Percentiles rank a stretch among this genome's conserved stretches.
These are phyloP conservation scores for Malassezia furfur DNA, from an alignment of 1,284 basidiomycete species.

Conservation along the genomic window DNA sequence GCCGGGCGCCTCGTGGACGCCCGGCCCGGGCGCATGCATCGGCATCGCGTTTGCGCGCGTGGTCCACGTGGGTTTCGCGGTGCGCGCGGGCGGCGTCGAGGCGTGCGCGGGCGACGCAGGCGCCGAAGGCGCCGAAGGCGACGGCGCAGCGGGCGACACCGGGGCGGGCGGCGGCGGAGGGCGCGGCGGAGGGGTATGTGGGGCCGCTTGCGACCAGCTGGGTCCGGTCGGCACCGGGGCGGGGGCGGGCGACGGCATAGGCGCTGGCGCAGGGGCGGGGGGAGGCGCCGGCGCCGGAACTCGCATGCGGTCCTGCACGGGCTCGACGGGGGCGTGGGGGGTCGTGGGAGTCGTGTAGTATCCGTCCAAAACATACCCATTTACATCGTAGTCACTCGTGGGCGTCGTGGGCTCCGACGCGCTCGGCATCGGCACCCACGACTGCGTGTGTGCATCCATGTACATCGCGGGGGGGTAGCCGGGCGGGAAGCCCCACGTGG, in stretches of 20 bases:
- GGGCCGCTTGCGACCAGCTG: background rate
- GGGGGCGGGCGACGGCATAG: too few species aligned
- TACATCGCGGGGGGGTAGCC: background rate
- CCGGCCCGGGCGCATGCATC: background rate
- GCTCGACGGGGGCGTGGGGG: background rate
- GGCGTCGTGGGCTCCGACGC: background rate
- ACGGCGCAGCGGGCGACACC: background rate
- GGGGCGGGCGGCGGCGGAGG: background rate
- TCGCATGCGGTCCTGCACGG: background rate
- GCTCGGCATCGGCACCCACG: background rate
- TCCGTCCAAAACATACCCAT: conserved; percentile 1
- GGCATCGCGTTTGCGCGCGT: background rate
- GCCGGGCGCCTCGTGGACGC: background rate
- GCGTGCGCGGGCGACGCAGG: background rate
- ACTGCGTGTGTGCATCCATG: background rate
- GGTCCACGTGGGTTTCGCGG: background rate
- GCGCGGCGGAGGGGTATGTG: too few species aligned
- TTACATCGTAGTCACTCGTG: background rate
- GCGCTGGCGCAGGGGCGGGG: background rate
- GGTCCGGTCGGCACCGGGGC: background rate
- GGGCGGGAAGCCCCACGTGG: background rate
- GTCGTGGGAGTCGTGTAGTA: background rate
- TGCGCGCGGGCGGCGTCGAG: background rate
- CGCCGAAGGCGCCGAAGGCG: background rate
- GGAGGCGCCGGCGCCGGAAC: background rate